phyloP scores from a whole-genome alignment of 2,329 filamentous ascomycete species.

The Hypoxylon sp. region DNA sequence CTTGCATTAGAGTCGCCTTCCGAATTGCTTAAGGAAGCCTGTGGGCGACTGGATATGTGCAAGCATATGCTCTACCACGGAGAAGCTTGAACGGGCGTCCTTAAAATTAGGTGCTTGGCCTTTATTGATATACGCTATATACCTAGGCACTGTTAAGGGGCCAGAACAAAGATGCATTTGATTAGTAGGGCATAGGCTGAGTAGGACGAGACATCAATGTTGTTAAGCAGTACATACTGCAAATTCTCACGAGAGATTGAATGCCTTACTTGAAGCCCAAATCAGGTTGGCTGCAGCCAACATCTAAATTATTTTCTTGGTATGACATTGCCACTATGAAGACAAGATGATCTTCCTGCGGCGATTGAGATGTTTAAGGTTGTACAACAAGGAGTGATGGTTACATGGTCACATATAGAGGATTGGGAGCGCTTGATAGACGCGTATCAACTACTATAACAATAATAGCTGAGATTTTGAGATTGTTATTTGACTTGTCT shows the following conservation, averaged over 20 bases:
- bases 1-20: constrained; percentile 63
- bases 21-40: constrained; percentile 85
- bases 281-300: not conserved
- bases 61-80: constrained; percentile 64
- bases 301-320: constrained; percentile 9
- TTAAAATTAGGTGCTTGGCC: not conserved
- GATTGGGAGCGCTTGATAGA: constrained; percentile 23
- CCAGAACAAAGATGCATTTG: not conserved
- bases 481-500: constrained; percentile 12
- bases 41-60: constrained; percentile 78
- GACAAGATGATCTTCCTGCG: constrained; percentile 1
- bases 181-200: not conserved
- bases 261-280: not conserved
- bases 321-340: not conserved
- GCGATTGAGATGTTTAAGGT: constrained; percentile 8
- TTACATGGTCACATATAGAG: constrained; percentile 25
- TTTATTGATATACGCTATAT: constrained; percentile 6
- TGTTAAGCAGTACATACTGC: constrained; percentile 1
- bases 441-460: constrained; percentile 15
- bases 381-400: constrained; percentile 18
- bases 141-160: not conserved
- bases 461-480: constrained; percentile 10
- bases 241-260: constrained; percentile 5
- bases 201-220: constrained; percentile 3
- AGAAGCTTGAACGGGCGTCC: constrained; percentile 38